phyloP scores from a whole-genome alignment of 2,329 filamentous ascomycete species.

The Sphaerulina vaccinii region DNA sequence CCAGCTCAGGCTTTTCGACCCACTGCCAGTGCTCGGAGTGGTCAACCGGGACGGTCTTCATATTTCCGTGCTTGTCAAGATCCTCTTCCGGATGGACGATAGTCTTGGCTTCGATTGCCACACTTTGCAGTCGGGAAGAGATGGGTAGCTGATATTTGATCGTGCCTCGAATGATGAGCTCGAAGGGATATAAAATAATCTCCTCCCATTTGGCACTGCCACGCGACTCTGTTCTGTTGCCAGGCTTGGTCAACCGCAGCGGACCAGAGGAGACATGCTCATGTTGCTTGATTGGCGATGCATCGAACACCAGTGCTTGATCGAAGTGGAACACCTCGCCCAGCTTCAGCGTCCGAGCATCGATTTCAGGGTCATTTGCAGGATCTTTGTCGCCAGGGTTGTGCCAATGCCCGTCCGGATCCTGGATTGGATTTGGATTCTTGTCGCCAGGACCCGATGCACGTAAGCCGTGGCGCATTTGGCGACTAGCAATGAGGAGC shows the following conservation, averaged over 20 bases:
- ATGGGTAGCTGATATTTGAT: conserved; percentile 75
- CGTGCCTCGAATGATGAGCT: conserved; percentile 86
- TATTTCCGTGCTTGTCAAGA: conserved; percentile 29
- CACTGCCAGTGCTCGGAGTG: conserved; percentile 35
- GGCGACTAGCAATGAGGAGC: not conserved
- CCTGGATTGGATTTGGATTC: conserved; percentile 24
- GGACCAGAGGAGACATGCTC: conserved; percentile 74
- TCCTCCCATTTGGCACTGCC: conserved; percentile 86
- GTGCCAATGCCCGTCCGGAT: conserved; percentile 30
- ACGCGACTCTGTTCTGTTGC: conserved; percentile 80
- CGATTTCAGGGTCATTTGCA: conserved; percentile 52
- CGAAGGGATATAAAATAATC: conserved; percentile 87
- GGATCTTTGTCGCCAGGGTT: conserved; percentile 46
- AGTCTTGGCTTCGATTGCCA: conserved; percentile 47
- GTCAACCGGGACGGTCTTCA: conserved; percentile 33
- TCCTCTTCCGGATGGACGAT: conserved; percentile 43
- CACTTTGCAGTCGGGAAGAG: conserved; percentile 54
- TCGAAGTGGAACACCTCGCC: conserved; percentile 85
- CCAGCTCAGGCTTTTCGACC: conserved; percentile 32
- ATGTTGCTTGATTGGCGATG: conserved; percentile 77
- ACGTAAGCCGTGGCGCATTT: conserved; percentile 12
- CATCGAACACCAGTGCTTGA: conserved; percentile 83
- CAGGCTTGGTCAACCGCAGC: conserved; percentile 76
- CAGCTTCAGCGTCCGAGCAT: conserved; percentile 82
- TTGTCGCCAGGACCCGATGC: conserved; percentile 2